Evolutionary conservation across 805 yeast genomes (phyloP).

Genomic region (Millerago galiae): DNA sequence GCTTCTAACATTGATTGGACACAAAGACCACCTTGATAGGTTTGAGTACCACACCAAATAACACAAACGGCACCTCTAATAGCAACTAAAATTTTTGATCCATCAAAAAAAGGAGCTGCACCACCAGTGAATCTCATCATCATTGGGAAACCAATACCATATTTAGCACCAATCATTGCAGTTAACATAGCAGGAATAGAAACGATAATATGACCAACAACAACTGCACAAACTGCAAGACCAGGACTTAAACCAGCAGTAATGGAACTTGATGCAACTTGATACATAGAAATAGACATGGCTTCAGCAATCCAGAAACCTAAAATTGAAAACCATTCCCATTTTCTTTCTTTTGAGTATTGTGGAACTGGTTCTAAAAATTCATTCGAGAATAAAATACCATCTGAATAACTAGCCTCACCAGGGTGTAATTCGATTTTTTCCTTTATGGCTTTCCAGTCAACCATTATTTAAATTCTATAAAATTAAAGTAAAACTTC

Average conservation of each 20-base stretch:
- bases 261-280: slow-evolving; percentile 69
- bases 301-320: slow-evolving; percentile 71
- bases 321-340: slow-evolving; percentile 45
- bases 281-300: slow-evolving; percentile 73
- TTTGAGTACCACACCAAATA: slow-evolving; percentile 69
- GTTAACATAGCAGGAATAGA: slow-evolving; percentile 20
- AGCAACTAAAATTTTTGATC: slow-evolving; percentile 25
- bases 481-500: no score
- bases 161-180: slow-evolving; percentile 25
- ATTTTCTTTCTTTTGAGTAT: slow-evolving; percentile 56
- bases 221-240: slow-evolving; percentile 21
- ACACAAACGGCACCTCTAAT: slow-evolving; percentile 29
- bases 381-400: slow-evolving; percentile 43
- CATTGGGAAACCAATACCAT: slow-evolving; percentile 32
- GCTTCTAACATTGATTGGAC: slow-evolving; percentile 60
- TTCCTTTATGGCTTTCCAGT: slow-evolving; percentile 3
- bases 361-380: slow-evolving; percentile 64
- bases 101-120: slow-evolving; percentile 28
- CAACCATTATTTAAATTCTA: not conserved
- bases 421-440: slow-evolving; percentile 16
- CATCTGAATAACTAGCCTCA: slow-evolving; percentile 19
- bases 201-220: slow-evolving; percentile 24
- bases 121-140: slow-evolving; percentile 30
- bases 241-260: slow-evolving; percentile 62
- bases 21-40: slow-evolving; percentile 70